Evolutionary conservation across 2,329 filamentous ascomycete genomes (phyloP).

Genomic region (Trichoderma sp.): DNA sequence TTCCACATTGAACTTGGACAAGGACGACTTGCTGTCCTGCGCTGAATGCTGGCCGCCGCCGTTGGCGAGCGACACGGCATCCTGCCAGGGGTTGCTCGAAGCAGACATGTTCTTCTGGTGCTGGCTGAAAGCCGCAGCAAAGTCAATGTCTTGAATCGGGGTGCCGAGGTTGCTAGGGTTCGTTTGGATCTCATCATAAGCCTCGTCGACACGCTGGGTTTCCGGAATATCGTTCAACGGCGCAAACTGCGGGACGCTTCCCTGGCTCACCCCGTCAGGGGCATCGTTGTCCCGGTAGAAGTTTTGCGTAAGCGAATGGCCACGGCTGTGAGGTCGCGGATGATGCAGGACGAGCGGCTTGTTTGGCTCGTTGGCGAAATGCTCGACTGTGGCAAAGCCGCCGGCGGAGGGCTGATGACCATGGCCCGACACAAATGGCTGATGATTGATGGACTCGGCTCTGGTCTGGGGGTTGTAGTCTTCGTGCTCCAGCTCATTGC

Average conservation of each 20-base stretch:
- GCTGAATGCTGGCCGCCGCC: constrained; percentile 45
- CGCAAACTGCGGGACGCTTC: constrained; percentile 45
- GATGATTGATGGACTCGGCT: constrained; percentile 35
- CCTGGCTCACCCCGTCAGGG: constrained; percentile 43
- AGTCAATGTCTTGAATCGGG: constrained; percentile 55
- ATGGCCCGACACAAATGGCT: constrained; percentile 41
- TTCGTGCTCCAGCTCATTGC: constrained; percentile 76
- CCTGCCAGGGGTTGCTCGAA: constrained; percentile 65
- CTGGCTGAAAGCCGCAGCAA: constrained; percentile 47
- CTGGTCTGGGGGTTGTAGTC: constrained; percentile 69
- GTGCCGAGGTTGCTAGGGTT: constrained; percentile 74
- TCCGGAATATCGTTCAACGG: constrained; percentile 48
- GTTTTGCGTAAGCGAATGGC: constrained; percentile 70
- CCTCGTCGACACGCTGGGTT: constrained; percentile 51
- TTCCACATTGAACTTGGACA: constrained; percentile 79
- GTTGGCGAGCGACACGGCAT: constrained; percentile 48
- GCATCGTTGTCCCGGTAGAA: constrained; percentile 63
- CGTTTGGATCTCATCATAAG: constrained; percentile 71
- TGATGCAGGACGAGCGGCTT: constrained; percentile 66
- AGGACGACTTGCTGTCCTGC: constrained; percentile 69
- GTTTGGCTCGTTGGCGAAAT: constrained; percentile 57
- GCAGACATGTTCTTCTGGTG: constrained; percentile 61
- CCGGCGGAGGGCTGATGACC: constrained; percentile 51
- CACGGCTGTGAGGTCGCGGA: constrained; percentile 72
- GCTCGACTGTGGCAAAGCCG: constrained; percentile 52